Percentiles rank a stretch among this genome's conserved stretches.
Conservation (phyloP, 441 rosid species). For the Syzygium syzygioides region DNA sequence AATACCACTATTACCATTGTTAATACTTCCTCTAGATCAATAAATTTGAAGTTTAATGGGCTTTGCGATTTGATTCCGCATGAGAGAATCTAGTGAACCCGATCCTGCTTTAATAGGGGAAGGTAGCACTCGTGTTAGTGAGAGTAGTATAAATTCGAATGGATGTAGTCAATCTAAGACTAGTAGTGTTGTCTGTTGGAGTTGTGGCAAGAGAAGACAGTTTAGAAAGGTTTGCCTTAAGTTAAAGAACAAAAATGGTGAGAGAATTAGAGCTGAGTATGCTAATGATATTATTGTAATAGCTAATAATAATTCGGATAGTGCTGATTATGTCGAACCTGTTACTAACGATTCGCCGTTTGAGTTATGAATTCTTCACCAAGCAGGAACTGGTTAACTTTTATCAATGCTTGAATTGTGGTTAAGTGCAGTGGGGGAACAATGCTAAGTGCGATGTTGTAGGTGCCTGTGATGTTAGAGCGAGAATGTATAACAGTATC, state of each 20-base stretch:
- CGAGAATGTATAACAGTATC: neutral
- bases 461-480: neutral
- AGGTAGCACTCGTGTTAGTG: neutral
- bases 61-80: neutral
- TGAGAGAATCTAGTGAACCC: neutral
- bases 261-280: neutral
- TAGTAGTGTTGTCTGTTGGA: neutral
- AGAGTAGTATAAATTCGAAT: neutral
- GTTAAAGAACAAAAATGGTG: accelerated
- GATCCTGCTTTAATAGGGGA: neutral
- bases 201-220: neutral
- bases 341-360: neutral
- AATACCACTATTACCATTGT: neutral
- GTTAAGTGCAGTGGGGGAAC: neutral
- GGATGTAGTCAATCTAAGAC: neutral
- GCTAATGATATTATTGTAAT: neutral
- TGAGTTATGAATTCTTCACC: neutral
- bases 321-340: neutral
- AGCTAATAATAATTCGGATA: accelerated
- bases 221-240: neutral
- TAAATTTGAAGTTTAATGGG: neutral
- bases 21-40: neutral
- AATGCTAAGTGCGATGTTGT: neutral
- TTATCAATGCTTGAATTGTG: neutral
- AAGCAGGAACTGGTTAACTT: neutral